Evolutionary conservation across 2,329 filamentous ascomycete species (phyloP), one percentile per base, ranked within the genome.

Genomic region (Pyrenophora tritici-repentis): DNA sequence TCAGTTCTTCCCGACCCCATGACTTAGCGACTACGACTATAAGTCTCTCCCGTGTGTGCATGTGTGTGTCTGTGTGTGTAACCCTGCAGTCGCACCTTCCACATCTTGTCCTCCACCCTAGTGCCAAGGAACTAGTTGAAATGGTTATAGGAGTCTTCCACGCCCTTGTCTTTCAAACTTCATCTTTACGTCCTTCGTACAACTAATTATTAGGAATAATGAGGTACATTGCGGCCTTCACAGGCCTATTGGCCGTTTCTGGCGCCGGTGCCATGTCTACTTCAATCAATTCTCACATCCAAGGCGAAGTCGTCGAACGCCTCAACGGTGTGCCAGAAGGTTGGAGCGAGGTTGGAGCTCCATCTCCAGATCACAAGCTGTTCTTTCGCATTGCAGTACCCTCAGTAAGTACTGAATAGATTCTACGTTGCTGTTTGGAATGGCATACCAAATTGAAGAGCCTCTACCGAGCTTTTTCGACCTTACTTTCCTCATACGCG

Each of bases 301-400:
- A 69, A 20, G 47, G 50, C 18, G 66, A 72, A 50, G 55, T 58
- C 12, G 63, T 75, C 17, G 73, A 75, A 46, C 55, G 62, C 18
- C 51, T 75, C 31, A 56, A 53, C n/a, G 44, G 46, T 35, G 63
- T 74, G 2, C 72, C 73, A 26, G 52, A 72, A 37, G 71, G 71
- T 36, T 75, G 73, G 73, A 63, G 58, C 38, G 63, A 70, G 31
- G 55, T 74, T 24, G 70, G 67, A 18, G 62, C 61, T 20, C 71
- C 72, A 3, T 58, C 67, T 22, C 63, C 62, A 17, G 53, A 63
- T 44, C 61, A 61, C 43, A 68, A 68, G 52, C 57, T 75, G 39
- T 70, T 68, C 26, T 74, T 75, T 55, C 71, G 72, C 58, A 72
- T 75, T 58, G 73, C 70, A 14, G 63, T 75, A 9, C 68, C 66